Base-by-base conservation (phyloP, 1,139 yeast genomes). In the Suhomyces bokatorum region DNA sequence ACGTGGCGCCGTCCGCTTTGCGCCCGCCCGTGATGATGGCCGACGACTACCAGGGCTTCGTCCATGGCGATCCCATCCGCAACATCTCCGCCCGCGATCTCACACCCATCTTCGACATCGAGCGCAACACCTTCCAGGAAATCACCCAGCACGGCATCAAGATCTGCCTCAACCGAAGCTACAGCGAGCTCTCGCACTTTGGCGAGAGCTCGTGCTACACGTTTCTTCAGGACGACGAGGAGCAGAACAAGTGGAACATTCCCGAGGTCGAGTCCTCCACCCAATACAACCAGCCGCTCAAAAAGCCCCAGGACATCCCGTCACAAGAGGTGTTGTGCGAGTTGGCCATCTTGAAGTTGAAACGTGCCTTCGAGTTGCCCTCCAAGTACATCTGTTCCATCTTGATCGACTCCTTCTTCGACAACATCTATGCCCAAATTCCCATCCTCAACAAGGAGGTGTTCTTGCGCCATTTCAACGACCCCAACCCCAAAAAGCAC, bases 371-470 rank as follows among this genome's bases (percentile, higher is more conserved):
- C 36, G 40, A 45, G 11, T 37, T 53, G 12, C 57, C 57, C 10
- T 47, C 50, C 10, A 44, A 43, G 14, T 31, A 38, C 22, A 40
- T 53, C 13, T 45, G 52, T 36, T 28, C 39, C 4, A 20, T 37
- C 4, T 30, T 43, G 16, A 32, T 43, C 14, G 40, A 43, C 11
- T 32, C 45, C 2, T 43, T 31, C 28, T 43, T 43, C 20, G 37
- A 38, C 4, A 35, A 43, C 27, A 37, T 46, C 11, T 46, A 52
- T 39, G 47, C 51, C 1, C 55, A 47, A 29, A 45, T 45, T 7
- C 56, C 57, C 13, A 39, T 51, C 12, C 32, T 53, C 15, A 45
- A 52, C 42, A 46, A 45, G 42, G 52, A 52, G 22, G 49, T 40
- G 9, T 52, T 53, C 22, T 24, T 52, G 35, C 26, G 39, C 7